Evolutionary conservation across 192 early-diverging fungal species (phyloP).

Genomic region (Coemansia sp.): DNA sequence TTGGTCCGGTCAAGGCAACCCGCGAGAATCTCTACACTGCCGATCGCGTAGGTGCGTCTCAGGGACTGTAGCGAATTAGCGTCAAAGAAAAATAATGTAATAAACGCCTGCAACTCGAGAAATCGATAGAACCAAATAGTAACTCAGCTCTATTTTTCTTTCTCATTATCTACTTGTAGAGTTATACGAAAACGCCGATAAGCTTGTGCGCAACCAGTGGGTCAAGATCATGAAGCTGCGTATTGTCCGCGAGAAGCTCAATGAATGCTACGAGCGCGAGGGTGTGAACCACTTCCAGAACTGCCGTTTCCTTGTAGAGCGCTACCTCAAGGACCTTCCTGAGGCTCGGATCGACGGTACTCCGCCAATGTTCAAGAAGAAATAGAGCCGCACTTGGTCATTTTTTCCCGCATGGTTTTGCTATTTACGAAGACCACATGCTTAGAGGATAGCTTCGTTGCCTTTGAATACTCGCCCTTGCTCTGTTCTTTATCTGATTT

Average conservation of each 20-base stretch:
- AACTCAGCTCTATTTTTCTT: neutral
- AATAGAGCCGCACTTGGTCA: neutral
- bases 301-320: constrained; percentile 79
- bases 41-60: constrained; percentile 49
- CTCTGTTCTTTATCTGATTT: neutral
- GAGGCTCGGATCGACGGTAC: constrained; percentile 46
- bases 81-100: neutral
- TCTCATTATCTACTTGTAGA: constrained; percentile 22
- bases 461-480: neutral
- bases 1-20: constrained; percentile 44
- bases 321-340: constrained; percentile 70
- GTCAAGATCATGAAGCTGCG: constrained; percentile 88
- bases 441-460: no score
- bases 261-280: constrained; percentile 89
- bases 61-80: neutral
- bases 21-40: constrained; percentile 55
- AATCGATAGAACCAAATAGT: neutral
- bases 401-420: neutral
- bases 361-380: constrained; percentile 35
- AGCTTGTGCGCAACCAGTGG: constrained; percentile 83
- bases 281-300: constrained; percentile 93
- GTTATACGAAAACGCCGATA: constrained; percentile 63
- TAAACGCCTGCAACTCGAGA: neutral
- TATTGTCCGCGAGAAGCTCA: constrained; percentile 79
- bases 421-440: no score